Evolutionary conservation across 805 yeast species (phyloP).

Genomic region (Jamesozyma hellenica): DNA sequence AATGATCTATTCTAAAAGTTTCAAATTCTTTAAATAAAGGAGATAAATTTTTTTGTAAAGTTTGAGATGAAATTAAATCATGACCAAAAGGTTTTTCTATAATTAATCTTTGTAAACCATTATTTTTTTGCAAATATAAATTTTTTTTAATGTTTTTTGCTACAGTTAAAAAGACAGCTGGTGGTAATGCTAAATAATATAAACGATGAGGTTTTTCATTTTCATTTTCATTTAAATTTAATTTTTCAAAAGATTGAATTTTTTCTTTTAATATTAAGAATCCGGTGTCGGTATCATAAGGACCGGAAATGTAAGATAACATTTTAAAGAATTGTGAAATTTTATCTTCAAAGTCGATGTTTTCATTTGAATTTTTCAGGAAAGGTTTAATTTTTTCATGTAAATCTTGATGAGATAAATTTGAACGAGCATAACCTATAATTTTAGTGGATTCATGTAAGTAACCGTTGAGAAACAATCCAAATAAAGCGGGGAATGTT

Average conservation of each 20-base stretch:
- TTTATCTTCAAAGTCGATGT: conserved; percentile 31
- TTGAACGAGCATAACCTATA: conserved; percentile 87
- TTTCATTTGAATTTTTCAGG: conserved; percentile 46
- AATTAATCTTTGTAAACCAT: conserved; percentile 70
- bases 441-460: conserved; percentile 62
- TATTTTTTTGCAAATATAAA: conserved; percentile 43
- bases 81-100: conserved; percentile 97
- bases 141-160: conserved; percentile 60
- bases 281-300: conserved; percentile 75
- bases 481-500: conserved; percentile 81
- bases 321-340: conserved; percentile 56
- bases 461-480: conserved; percentile 65
- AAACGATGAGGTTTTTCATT: conserved; percentile 56
- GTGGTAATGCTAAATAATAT: conserved; percentile 91
- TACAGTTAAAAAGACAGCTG: conserved; percentile 77
- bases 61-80: conserved; percentile 70
- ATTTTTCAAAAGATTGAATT: conserved; percentile 51
- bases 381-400: conserved; percentile 53
- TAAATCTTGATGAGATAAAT: conserved; percentile 57
- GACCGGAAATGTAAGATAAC: conserved; percentile 62
- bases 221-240: too few relatives aligned
- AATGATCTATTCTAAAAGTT: conserved; percentile 92
- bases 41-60: conserved; percentile 63
- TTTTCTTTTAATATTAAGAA: conserved; percentile 45
- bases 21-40: conserved; percentile 89